Base-by-base conservation (phyloP, 2,329 filamentous ascomycete genomes). In the Huntiella moniliformis region DNA sequence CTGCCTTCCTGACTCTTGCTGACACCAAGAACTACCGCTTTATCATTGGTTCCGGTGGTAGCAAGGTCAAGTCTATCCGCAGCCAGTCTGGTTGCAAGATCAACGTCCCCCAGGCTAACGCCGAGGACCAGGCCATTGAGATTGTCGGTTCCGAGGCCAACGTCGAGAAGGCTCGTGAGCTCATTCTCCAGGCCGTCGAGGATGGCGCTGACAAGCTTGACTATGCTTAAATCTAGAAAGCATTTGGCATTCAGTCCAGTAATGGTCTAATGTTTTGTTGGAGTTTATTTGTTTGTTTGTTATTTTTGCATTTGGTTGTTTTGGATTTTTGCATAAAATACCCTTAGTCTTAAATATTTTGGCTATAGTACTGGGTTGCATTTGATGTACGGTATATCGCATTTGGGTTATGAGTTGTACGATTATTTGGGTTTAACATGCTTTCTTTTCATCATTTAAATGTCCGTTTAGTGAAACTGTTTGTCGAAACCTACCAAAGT, bases 1-100 rank as follows among this genome's bases (percentile, higher is more conserved):
- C 79, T 1, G 91, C 91, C 4, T 95, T 92, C 61, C 73, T 98
- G 33, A 79, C 91, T 52, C 72, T 98, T 35, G 82, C 88, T 0
- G 88, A 98, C 58, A 84, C 91, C 8, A 77, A 74, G 54, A 85
- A 84, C 40, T 94, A 95, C 68, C 77, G 88, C 51, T 82, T 82
- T 52, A 83, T 98, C 42, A 86, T 98, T 54, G 91, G 91, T 4
- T 78, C 80, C 52, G 82, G 81, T 50, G 91, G 91, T 49, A 82
- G 76, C 61, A 88, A 88, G 62, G 92, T 98, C 60, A 95, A 95
- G 63, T 67, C 76, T 37, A 95, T 98, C 59, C 78, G 91, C 54
- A 85, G 84, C 66, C 77, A 91, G 67, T 95, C 86, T 44, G 83
- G 82, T 46, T 95, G 87, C 63, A 86, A 82, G 64, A 92, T 98